Evolutionary conservation across 2,329 filamentous ascomycete genomes (phyloP).

Genomic region (Penicillium sumatraense): DNA sequence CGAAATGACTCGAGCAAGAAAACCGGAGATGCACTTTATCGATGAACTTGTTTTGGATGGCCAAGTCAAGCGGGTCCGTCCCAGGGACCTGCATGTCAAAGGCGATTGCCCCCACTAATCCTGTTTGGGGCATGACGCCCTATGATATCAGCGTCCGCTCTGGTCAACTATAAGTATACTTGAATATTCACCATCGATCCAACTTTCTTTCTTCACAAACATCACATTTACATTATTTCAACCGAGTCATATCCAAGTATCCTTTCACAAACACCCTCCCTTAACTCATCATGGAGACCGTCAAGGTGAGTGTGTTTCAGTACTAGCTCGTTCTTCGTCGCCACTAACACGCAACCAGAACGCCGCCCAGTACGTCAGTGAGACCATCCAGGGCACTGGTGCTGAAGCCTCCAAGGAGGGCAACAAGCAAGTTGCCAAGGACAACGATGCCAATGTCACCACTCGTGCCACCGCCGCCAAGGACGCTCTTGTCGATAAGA

Average conservation of each 20-base stretch:
- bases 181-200: background rate
- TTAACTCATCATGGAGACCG: background rate
- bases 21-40: too few species aligned
- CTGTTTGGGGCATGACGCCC: background rate
- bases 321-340: background rate
- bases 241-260: background rate
- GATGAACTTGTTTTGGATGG: background rate
- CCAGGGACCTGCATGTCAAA: background rate
- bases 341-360: background rate
- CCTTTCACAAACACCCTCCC: background rate
- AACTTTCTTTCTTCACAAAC: background rate
- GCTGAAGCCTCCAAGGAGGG: slow-evolving; percentile 32
- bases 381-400: slow-evolving; percentile 1
- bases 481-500: slow-evolving; percentile 58
- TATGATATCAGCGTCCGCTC: background rate
- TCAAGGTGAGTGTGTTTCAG: background rate
- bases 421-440: slow-evolving; percentile 73
- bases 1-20: too few species aligned
- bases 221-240: background rate
- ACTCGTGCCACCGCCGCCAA: slow-evolving; percentile 59
- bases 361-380: background rate
- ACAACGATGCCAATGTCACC: slow-evolving; percentile 55
- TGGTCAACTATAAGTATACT: background rate
- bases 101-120: background rate
- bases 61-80: background rate